phyloP scores from a whole-genome alignment of 768 basidiomycete genomes.

The Krasilnikovozyma curviuscula region DNA sequence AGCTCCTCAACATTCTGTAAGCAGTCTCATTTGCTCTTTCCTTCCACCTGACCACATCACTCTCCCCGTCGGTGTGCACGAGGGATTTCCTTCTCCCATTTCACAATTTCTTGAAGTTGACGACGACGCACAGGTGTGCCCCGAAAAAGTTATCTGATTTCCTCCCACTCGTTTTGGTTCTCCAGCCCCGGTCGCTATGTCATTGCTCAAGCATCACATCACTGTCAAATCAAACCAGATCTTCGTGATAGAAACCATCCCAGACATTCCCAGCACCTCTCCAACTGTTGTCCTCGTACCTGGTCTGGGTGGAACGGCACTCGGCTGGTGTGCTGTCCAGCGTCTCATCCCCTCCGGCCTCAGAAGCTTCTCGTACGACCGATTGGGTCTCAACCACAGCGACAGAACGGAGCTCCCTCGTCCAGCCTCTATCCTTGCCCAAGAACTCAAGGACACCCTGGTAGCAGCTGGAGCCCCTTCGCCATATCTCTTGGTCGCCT shows the following conservation, averaged over 20 bases:
- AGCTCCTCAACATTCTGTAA: too few relatives aligned
- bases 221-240: not conserved
- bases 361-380: conserved; percentile 8
- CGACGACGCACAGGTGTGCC: too few relatives aligned
- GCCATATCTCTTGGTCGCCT: conserved; percentile 11
- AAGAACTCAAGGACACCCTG: conserved; percentile 5
- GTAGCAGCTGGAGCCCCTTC: not conserved
- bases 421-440: conserved; percentile 5
- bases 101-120: too few relatives aligned
- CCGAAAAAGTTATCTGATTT: too few relatives aligned
- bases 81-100: too few relatives aligned
- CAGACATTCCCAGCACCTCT: not conserved
- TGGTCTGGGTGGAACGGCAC: conserved; percentile 3
- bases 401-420: conserved; percentile 4
- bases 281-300: conserved; percentile 8
- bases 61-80: too few relatives aligned
- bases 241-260: conserved; percentile 4
- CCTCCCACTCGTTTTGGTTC: too few relatives aligned
- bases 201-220: too few relatives aligned
- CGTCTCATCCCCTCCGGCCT: conserved; percentile 5
- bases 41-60: too few relatives aligned
- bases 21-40: too few relatives aligned
- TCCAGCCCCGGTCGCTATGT: too few relatives aligned
- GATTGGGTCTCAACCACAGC: conserved; percentile 3
- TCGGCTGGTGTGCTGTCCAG: conserved; percentile 5